Evolutionary conservation across 768 basidiomycete genomes (phyloP).

Genomic region (Myochromella boudieri): DNA sequence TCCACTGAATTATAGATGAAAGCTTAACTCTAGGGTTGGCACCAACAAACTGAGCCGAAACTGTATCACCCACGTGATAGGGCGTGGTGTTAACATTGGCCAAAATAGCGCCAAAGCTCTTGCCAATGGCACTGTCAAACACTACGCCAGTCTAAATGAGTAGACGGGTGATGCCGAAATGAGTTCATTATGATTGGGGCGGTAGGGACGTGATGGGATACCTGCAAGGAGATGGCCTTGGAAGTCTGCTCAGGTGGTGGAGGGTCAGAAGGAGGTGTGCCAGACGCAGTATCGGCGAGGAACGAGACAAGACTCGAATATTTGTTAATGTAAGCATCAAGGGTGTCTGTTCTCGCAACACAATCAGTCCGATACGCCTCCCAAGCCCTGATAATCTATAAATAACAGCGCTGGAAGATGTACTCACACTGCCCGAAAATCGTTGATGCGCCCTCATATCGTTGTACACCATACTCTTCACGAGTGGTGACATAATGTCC

Average conservation of each 20-base stretch:
- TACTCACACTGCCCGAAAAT: conserved; percentile 70
- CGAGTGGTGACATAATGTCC: conserved; percentile 71
- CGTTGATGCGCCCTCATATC: conserved; percentile 82
- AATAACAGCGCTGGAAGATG: too few relatives aligned
- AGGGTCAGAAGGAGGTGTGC: conserved; percentile 58
- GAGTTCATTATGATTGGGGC: background rate
- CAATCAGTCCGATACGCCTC: too few relatives aligned
- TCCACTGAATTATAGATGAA: background rate
- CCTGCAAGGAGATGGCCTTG: conserved; percentile 68
- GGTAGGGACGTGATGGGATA: conserved; percentile 18
- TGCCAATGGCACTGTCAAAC: conserved; percentile 56
- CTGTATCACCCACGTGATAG: conserved; percentile 59
- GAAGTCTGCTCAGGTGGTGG: conserved; percentile 64
- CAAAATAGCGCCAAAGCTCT: conserved; percentile 62
- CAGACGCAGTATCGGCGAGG: conserved; percentile 49
- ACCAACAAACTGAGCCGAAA: conserved; percentile 65
- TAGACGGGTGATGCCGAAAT: conserved; percentile 4
- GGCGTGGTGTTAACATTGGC: conserved; percentile 47
- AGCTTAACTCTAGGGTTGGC: conserved; percentile 70
- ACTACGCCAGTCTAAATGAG: conserved; percentile 54
- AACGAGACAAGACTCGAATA: conserved; percentile 66
- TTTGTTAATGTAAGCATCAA: conserved; percentile 81
- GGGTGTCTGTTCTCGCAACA: conserved; percentile 45
- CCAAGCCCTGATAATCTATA: too few relatives aligned
- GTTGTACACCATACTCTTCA: conserved; percentile 73